These are phyloP conservation scores for Eimeria acervulina DNA, from an alignment of 169 alveolate genomes.

Conservation along the genomic window DNA sequence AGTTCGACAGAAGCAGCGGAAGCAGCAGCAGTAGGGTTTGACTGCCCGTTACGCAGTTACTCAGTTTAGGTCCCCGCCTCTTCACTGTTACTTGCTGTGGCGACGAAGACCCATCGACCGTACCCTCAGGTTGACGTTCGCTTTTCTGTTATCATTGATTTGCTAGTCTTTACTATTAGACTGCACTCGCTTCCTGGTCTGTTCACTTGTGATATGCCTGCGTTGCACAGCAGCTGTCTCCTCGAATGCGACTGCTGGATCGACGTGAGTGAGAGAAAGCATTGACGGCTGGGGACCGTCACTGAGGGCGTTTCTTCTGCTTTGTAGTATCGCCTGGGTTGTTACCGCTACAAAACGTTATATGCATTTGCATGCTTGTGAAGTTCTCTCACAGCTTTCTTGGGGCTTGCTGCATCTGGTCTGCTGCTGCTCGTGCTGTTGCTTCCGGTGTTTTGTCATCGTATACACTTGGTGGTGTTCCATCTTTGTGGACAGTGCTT, in stretches of 20 bases:
- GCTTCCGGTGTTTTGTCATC: neutral
- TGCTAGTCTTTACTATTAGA: neutral
- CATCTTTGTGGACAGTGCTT: neutral
- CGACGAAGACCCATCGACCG: neutral
- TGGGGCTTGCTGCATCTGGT: neutral
- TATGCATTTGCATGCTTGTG: neutral
- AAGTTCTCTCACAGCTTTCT: neutral
- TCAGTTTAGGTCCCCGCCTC: neutral
- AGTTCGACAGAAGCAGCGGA: neutral
- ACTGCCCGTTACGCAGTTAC: neutral
- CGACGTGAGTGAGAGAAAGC: neutral
- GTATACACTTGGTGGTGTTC: neutral
- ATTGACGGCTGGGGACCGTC: neutral
- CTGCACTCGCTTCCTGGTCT: neutral
- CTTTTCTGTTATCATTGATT: neutral
- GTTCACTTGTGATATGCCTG: neutral
- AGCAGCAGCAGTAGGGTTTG: neutral
- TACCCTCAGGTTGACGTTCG: neutral
- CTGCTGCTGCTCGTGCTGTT: neutral
- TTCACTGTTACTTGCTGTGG: neutral
- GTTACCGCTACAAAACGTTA: neutral
- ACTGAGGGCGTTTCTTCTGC: neutral
- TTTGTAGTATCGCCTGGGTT: neutral
- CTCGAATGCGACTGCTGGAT: slow-evolving; percentile 35
- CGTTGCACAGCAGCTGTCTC: slow-evolving; percentile 1